Evolutionary conservation across 2,329 filamentous ascomycete species (phyloP).

Genomic region (Cladosporium sp.): DNA sequence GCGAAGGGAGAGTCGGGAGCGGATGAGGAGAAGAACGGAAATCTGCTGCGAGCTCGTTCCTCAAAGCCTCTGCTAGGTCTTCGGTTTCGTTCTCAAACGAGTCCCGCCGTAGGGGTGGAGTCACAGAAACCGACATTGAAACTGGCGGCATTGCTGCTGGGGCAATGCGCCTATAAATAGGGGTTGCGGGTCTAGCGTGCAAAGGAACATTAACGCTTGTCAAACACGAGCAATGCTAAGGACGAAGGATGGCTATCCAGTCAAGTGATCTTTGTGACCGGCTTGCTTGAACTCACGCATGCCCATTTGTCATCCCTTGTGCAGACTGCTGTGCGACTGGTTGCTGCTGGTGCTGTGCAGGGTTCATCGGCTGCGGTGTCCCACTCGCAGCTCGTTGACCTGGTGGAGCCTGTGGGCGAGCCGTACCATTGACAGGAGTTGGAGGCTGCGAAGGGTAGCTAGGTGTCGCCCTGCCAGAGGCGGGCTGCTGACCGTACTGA

Average conservation of each 20-base stretch:
- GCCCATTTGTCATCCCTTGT: neutral
- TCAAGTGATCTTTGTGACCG: neutral
- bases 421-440: slow-evolving; percentile 25
- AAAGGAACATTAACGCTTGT: neutral
- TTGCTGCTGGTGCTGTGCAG: neutral
- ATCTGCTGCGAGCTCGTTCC: neutral
- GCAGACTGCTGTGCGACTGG: neutral
- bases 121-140: too few species aligned
- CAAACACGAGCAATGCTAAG: neutral
- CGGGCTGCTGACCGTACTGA: slow-evolving; percentile 21
- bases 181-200: neutral
- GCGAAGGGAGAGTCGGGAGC: neutral
- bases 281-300: neutral
- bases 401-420: neutral
- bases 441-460: slow-evolving; percentile 26
- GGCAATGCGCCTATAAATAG: neutral
- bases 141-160: neutral
- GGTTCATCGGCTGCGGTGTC: slow-evolving; percentile 3
- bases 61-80: neutral
- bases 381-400: neutral
- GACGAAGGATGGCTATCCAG: neutral
- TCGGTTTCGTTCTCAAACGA: too few species aligned
- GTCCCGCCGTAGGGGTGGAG: too few species aligned
- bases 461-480: slow-evolving; percentile 27
- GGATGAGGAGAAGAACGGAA: neutral